phyloP scores from a whole-genome alignment of 345 rosid species.

The Populus euphratica region DNA sequence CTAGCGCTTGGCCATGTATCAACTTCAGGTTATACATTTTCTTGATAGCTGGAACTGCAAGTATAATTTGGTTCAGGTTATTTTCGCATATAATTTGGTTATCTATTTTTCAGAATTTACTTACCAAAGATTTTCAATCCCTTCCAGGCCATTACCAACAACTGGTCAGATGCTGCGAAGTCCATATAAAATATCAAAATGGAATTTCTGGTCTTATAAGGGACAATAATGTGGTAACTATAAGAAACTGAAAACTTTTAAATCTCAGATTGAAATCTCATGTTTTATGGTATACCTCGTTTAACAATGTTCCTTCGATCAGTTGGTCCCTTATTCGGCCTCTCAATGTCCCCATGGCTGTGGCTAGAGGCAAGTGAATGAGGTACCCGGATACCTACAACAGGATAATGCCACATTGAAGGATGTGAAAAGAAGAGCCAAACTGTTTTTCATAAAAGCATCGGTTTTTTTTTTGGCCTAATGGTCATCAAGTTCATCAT shows the following conservation, averaged over 20 bases:
- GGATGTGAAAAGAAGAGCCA: background rate
- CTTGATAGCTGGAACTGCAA: conserved; percentile 46
- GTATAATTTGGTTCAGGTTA: conserved; percentile 2
- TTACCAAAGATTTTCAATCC: conserved; percentile 20
- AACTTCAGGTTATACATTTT: conserved; percentile 47
- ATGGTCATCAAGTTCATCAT: background rate
- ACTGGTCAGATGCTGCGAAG: conserved; percentile 9
- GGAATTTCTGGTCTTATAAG: background rate
- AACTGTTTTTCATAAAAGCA: no score
- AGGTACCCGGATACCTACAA: conserved; percentile 21
- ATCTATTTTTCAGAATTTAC: background rate
- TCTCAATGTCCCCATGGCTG: conserved; percentile 16
- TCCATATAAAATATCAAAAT: background rate
- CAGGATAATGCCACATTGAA: background rate
- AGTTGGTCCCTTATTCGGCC: conserved; percentile 2
- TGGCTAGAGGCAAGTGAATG: background rate
- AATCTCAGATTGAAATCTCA: background rate
- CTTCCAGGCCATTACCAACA: conserved; percentile 12
- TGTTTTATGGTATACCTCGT: conserved; percentile 8
- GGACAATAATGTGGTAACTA: background rate
- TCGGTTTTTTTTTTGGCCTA: background rate
- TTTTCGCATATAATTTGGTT: no score
- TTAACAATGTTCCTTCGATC: conserved; percentile 1
- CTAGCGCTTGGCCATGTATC: conserved; percentile 47
- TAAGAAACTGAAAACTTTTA: background rate